Evolutionary conservation across 352 stramenopile species (phyloP), one percentile per base, ranked within the genome.

Genomic region (Phytophthora palmivora): DNA sequence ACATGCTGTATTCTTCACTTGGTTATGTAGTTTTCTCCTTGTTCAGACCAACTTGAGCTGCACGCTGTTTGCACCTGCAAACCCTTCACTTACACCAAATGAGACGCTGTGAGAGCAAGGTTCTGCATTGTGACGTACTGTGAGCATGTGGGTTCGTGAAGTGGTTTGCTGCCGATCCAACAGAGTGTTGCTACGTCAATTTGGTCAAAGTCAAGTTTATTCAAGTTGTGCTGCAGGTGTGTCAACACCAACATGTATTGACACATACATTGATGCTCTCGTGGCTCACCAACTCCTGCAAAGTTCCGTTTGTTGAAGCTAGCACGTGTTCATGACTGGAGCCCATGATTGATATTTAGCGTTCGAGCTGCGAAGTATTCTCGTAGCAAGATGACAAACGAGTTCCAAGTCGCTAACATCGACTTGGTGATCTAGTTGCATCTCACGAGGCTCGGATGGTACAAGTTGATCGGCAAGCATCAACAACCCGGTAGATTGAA

Each of bases 191-290:
- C 82, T 7, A 91, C 72, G 5, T 78, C 66, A 10, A 78, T 64
- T 42, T 71, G 30, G 9, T 63, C 37, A 26, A 70, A 64, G 7
- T 41, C 24, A 36, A 47, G 37, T 38, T 15, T 24, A 33, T 30
- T 32, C 10, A 19, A 15, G 7, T 7, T 21, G 28, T 55, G 18
- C 5, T 10, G 22, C 6, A 0, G 79, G 30, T 89, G 79, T 7
- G 77, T 67, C 19, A 87, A 45, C 2, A 89, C 65, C 11, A 86
- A 44, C n/a, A 78, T 75, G 18, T 74, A 58, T 41, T 67, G 42
- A 14, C 63, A 72, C 77, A 91, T 88, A 30, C 88, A 43, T 16
- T 72, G 74, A 45, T 88, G 79, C 45, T 84, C 65, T 14, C 79
- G 70, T 5, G 74, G 64, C 2, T 86, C 44, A 67, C 64, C 60